Evolutionary conservation across 2,329 filamentous ascomycete genomes (phyloP).

Genomic region (Bipolaris cookei): DNA sequence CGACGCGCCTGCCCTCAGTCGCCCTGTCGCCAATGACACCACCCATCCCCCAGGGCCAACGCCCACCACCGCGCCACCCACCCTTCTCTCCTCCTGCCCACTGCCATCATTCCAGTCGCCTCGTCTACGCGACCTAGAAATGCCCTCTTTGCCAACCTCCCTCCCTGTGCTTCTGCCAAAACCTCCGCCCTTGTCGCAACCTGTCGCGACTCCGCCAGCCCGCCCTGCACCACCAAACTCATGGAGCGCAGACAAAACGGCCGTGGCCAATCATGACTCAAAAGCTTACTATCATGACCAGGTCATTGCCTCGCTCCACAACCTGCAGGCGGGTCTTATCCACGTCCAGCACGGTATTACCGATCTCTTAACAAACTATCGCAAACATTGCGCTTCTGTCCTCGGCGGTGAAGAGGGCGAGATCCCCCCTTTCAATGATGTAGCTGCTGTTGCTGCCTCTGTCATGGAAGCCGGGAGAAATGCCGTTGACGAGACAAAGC

Average conservation of each 20-base stretch:
- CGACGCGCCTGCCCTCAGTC: conserved; percentile 26
- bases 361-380: conserved; percentile 80
- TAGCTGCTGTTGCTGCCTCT: conserved; percentile 42
- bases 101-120: conserved; percentile 26
- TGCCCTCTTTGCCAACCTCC: conserved; percentile 8
- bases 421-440: conserved; percentile 49
- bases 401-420: conserved; percentile 56
- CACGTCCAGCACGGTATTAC: conserved; percentile 66
- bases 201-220: conserved; percentile 8
- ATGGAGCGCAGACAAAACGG: conserved; percentile 4
- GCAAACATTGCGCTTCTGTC: conserved; percentile 85
- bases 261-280: conserved; percentile 4
- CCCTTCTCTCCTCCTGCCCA: conserved; percentile 3
- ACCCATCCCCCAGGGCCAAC: conserved; percentile 8
- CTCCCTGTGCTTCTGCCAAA: conserved; percentile 15
- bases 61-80: conserved; percentile 12
- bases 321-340: conserved; percentile 67
- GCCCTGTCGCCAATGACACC: conserved; percentile 16
- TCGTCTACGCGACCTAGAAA: conserved; percentile 32
- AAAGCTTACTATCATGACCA: conserved; percentile 46
- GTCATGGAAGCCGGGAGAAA: conserved; percentile 37
- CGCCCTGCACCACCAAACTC: conserved; percentile 25
- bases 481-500: conserved; percentile 30
- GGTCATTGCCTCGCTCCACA: conserved; percentile 79
- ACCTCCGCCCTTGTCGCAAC: not conserved